Conservation (phyloP, 805 yeast genomes). For the Wickerhamomyces ciferrii region DNA sequence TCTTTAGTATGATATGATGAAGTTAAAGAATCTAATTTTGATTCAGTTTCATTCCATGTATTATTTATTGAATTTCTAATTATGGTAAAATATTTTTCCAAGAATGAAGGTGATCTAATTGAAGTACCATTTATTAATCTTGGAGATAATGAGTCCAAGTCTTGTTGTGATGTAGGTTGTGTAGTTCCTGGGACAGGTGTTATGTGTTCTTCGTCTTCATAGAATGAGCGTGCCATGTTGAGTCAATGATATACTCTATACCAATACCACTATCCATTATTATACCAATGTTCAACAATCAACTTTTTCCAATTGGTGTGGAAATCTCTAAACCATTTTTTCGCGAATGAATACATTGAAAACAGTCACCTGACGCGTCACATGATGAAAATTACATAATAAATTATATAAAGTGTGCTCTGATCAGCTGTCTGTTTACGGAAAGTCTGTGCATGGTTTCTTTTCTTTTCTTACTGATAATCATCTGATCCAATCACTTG, state of each 20-base stretch:
- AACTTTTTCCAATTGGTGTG: neutral
- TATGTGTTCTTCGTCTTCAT: neutral
- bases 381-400: too few species aligned
- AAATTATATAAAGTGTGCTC: too few species aligned
- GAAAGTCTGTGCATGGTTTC: neutral
- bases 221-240: neutral
- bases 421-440: neutral
- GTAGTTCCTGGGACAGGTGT: neutral
- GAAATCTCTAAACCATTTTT: too few species aligned
- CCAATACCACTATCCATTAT: too few species aligned
- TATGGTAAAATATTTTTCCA: constrained; percentile 43
- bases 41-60: constrained; percentile 22
- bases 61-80: constrained; percentile 37
- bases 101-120: constrained; percentile 42
- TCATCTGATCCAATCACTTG: neutral
- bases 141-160: neutral
- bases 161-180: neutral
- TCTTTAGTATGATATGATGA: constrained; percentile 52
- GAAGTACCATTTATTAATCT: constrained; percentile 47
- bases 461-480: neutral
- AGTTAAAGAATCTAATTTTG: constrained; percentile 41
- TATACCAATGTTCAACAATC: neutral
- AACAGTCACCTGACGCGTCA: too few species aligned
- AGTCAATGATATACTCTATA: neutral
- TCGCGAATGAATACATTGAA: too few species aligned